These are phyloP conservation scores for Spatholobus suberectus DNA, from an alignment of 306 rosid species.

Conservation along the genomic window DNA sequence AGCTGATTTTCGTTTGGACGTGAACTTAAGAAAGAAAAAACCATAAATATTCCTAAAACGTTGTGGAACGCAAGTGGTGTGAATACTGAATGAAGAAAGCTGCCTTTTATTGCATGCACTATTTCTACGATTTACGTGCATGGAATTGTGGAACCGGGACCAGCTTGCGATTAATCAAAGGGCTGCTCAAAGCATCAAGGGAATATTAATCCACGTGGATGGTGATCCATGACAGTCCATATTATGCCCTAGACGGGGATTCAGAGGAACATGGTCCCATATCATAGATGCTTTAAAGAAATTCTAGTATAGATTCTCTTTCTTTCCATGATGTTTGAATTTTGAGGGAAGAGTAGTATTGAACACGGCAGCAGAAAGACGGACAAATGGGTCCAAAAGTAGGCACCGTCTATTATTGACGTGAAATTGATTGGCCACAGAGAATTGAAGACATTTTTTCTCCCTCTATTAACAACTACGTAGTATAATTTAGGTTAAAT, in stretches of 20 bases:
- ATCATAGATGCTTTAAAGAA: background rate
- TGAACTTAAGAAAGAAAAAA: background rate
- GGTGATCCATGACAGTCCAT: too few species aligned
- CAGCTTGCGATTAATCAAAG: too few species aligned
- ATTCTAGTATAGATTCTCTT: background rate
- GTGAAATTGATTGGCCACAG: background rate
- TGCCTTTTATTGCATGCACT: background rate
- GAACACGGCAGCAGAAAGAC: constrained; percentile 54
- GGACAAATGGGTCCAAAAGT: constrained; percentile 57
- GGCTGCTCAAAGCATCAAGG: background rate
- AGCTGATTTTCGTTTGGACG: constrained; percentile 1
- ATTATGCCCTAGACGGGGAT: background rate
- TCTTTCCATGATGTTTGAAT: constrained; percentile 41
- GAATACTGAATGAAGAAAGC: background rate
- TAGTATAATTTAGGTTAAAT: too few species aligned
- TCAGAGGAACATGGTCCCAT: background rate
- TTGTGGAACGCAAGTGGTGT: background rate
- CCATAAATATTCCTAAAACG: constrained; percentile 10
- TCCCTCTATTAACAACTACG: background rate
- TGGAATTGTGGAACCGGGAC: too few species aligned
- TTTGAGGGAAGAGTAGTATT: constrained; percentile 48
- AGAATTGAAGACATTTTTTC: background rate
- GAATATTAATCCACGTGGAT: background rate
- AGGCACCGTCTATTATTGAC: constrained; percentile 76
- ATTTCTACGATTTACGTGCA: background rate